Base-by-base conservation (phyloP, 2,329 filamentous ascomycete genomes). In the Epichloe bromicola region DNA sequence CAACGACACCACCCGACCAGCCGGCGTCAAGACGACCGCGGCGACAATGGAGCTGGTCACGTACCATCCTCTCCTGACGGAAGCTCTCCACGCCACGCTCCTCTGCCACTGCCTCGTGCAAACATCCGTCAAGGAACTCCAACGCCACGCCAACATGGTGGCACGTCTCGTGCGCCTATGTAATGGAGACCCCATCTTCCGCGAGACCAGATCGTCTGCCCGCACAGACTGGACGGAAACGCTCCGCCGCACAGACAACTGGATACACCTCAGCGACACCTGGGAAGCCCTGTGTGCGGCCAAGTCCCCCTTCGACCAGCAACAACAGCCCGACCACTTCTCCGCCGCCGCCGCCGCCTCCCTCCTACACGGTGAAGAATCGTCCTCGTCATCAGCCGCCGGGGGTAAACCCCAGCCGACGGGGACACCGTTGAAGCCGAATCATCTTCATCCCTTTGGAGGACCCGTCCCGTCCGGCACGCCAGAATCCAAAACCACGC, bases 191-290 rank as follows among this genome's bases (percentile, higher is more conserved):
- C 88, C 88, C 0, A 78, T 91, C 46, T 91, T 94, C 61, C 81
- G 89, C 56, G 75, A 82, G 0, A 81, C 83, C 23, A 75, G 84
- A 47, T 85, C 80, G 3, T 82, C 85, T 1, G 82, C 85, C 2
- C 80, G 86, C 48, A 78, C 83, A 3, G 88, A 94, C 66, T 94
- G 87, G 87, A 79, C 84, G 46, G 85, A 91, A 65, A 74, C 91
- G 0, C 65, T 93, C 10, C 76, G 82, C 0, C 76, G 79, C 33
- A 74, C 77, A 0, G 74, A 79, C 2, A 49, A 87, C 61, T 88
- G 83, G 83, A 74, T 91, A 48, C 74, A 77, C 6, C 73, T 93
- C 8, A 63, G 67, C 2, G 67, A 74, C 3, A 73, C 74, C 1
- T 93, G 87, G 88, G 85, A 90, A 55, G 70, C 69, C 2, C 74